Percentiles rank a stretch among this genome's conserved stretches.
Conservation (phyloP, 352 stramenopile genomes). For the Aphanomyces cochlioides region DNA sequence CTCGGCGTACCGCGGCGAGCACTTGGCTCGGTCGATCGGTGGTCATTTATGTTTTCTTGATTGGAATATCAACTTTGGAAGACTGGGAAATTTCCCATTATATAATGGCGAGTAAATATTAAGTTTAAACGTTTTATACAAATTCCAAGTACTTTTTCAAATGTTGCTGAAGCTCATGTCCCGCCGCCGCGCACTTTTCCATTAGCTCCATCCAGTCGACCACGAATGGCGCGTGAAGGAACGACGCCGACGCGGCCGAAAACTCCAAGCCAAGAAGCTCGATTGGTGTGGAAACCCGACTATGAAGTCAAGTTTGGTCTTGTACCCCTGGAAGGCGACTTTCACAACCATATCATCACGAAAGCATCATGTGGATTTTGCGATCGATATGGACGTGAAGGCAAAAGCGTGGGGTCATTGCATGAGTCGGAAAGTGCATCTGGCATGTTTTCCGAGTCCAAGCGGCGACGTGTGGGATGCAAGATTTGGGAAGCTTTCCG, state of each 20-base stretch:
- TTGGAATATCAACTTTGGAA: too few relatives aligned
- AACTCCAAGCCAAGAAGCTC: conserved; percentile 8
- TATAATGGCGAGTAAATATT: not conserved
- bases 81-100: conserved; percentile 13
- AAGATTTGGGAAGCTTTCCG: conserved; percentile 21
- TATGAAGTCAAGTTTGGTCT: conserved; percentile 20
- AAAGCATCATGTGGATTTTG: conserved; percentile 21
- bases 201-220: too few relatives aligned
- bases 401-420: conserved; percentile 8
- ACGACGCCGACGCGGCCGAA: not conserved
- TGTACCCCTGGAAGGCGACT: conserved; percentile 11
- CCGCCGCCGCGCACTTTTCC: too few relatives aligned
- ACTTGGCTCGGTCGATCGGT: conserved; percentile 4
- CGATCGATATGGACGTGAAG: conserved; percentile 14
- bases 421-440: not conserved
- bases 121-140: conserved; percentile 6
- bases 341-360: conserved; percentile 20
- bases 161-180: too few relatives aligned
- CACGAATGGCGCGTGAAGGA: not conserved
- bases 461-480: conserved; percentile 12
- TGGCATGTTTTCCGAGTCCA: not conserved
- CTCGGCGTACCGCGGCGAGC: conserved; percentile 2
- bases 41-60: not conserved
- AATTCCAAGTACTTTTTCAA: not conserved
- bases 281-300: conserved; percentile 15